Base-by-base conservation (phyloP, 2,329 filamentous ascomycete genomes). In the Lasiodiplodia citricola region DNA sequence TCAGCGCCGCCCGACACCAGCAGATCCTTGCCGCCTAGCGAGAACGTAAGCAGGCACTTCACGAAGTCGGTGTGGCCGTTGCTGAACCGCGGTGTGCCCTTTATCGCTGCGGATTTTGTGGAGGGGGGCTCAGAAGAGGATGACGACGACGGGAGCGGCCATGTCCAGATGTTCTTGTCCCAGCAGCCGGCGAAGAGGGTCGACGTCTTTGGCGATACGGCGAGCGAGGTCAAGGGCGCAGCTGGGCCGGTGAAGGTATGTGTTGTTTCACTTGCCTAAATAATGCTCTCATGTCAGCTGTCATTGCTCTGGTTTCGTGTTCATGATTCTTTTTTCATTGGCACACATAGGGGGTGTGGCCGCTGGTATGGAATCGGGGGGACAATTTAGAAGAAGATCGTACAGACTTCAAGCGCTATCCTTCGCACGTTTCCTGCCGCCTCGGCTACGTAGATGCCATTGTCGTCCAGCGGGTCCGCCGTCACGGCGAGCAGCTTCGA, bases 131-230 rank as follows among this genome's bases (percentile, higher is more conserved):
- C 31, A 3, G 58, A 14, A n/a, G 62, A 14, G 16, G 67, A 25
- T 16, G 70, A 25, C 16, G 70, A 31, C 47, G n/a, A 18, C 4
- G 37, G 21, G 8, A 69, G 28, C 2, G 75, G 86, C 92, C 93
- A 97, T 38, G 91, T 92, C 90, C 94, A 97, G 69, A 98, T 87
- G 23, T 88, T 87, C 82, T 97, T 97, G 81, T 99, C 95, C 96
- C 96, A 99, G 69, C 91, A 96, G 41, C 94, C 95, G 28, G 93
- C 93, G 79, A 93, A 97, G 13, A 97, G 77, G 1, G 86, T 91
- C 63, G 75, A 74, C 4, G 75, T 75, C 14, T 68, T 63, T 2
- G 73, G 60, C 5, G 75, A 77, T 21, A 80, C 63, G 37, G 75
- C 75, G 54, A 80, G 62, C n/a, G 76, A 80, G 23, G 78, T 79